Evolutionary conservation across 768 basidiomycete genomes (phyloP).

Genomic region (Pulveroboletus sp.): DNA sequence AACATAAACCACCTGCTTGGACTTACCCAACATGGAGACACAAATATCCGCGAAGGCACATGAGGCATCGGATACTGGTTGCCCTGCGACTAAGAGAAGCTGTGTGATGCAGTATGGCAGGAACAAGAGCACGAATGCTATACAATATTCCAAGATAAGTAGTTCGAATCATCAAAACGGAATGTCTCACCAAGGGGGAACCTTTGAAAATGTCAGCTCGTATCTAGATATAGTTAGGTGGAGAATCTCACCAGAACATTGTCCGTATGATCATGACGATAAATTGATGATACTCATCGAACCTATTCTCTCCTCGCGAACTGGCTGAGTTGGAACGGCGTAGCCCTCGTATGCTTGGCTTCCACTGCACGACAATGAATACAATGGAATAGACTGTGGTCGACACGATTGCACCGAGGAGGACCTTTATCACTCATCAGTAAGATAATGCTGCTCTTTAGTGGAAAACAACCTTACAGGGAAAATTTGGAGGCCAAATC

Average conservation of each 20-base stretch:
- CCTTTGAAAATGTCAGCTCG: conserved; percentile 34
- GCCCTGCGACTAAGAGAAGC: conserved; percentile 47
- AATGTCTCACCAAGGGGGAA: conserved; percentile 51
- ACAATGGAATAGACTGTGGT: conserved; percentile 55
- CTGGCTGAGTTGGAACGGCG: conserved; percentile 48
- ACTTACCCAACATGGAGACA: conserved; percentile 53
- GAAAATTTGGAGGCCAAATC: conserved; percentile 54
- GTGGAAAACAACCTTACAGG: conserved; percentile 43
- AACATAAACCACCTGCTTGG: neutral
- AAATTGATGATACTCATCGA: conserved; percentile 56
- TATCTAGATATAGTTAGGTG: neutral
- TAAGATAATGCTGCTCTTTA: neutral
- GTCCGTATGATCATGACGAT: conserved; percentile 57
- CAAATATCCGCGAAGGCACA: conserved; percentile 49
- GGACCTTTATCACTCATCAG: conserved; percentile 40
- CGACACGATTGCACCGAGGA: conserved; percentile 53
- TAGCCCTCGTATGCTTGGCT: conserved; percentile 48
- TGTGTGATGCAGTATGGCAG: conserved; percentile 56
- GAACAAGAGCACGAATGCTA: conserved; percentile 58
- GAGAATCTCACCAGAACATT: conserved; percentile 62
- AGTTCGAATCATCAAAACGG: neutral
- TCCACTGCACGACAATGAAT: conserved; percentile 60
- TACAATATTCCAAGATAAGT: conserved; percentile 6
- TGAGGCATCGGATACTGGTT: conserved; percentile 41
- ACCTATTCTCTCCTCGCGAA: conserved; percentile 39